These are phyloP conservation scores for Termitomyces sp. DNA, from an alignment of 768 basidiomycete species.

Conservation along the genomic window DNA sequence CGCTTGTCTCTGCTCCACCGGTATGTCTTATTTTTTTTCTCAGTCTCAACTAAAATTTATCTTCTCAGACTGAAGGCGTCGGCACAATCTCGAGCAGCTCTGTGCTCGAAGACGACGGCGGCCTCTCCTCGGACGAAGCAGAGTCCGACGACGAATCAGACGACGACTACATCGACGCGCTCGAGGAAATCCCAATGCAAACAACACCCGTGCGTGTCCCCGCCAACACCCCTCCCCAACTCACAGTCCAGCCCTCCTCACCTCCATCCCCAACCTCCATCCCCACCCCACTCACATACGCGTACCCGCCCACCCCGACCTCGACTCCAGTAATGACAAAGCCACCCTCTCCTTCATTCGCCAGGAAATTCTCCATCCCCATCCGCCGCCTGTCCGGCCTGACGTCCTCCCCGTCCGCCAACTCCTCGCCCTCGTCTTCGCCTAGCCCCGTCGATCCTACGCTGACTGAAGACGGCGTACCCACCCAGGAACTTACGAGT, in stretches of 20 bases:
- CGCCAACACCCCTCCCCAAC: neutral
- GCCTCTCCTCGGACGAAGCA: conserved; percentile 49
- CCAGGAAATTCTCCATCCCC: neutral
- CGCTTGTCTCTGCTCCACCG: conserved; percentile 74
- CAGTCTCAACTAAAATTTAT: neutral
- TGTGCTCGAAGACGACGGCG: conserved; percentile 75
- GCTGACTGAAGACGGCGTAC: neutral
- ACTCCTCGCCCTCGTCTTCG: neutral
- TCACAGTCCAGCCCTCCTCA: conserved; percentile 13
- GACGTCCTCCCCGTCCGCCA: neutral
- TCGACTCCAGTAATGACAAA: neutral
- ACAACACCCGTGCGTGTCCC: neutral
- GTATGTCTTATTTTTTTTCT: conserved; percentile 40
- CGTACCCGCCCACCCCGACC: neutral
- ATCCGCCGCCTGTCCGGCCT: neutral
- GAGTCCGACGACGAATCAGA: conserved; percentile 24
- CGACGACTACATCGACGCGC: neutral
- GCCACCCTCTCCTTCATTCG: neutral
- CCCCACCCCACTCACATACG: neutral
- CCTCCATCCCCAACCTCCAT: neutral
- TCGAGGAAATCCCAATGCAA: neutral
- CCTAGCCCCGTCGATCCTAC: neutral
- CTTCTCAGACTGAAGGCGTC: conserved; percentile 72
- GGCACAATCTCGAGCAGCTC: conserved; percentile 77
- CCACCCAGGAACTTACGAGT: no score